Percentiles rank a stretch among this genome's conserved stretches.
These are phyloP conservation scores for Termitomyces sp. DNA, from an alignment of 768 basidiomycete species.

Conservation along the genomic window DNA sequence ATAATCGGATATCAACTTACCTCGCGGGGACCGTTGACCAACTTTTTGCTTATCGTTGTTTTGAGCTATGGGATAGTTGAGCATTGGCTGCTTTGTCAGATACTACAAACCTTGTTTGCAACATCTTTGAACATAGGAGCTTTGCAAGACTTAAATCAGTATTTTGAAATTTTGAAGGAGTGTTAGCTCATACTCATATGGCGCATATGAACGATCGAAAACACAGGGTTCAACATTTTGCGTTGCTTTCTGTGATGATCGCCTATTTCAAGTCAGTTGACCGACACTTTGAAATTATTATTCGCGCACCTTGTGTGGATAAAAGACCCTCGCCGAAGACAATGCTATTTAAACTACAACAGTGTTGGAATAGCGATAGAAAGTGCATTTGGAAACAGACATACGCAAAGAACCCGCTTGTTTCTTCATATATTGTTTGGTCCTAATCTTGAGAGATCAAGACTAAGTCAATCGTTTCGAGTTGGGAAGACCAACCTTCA, in stretches of 20 bases:
- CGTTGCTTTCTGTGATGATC: conserved; percentile 13
- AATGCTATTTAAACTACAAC: neutral
- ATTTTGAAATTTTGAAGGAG: neutral
- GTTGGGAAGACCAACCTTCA: conserved; percentile 3
- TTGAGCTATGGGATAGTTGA: neutral
- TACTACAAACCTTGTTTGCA: conserved; percentile 11
- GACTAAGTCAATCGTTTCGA: neutral
- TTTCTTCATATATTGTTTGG: conserved; percentile 13
- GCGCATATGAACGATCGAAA: conserved; percentile 16
- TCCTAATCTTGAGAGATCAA: conserved; percentile 1
- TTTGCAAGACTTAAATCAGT: neutral
- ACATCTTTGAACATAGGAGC: conserved; percentile 16
- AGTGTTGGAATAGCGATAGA: neutral
- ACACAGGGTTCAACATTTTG: conserved; percentile 17
- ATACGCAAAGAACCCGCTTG: conserved; percentile 9
- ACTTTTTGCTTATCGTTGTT: neutral
- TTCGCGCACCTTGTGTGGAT: conserved; percentile 7
- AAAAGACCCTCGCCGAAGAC: conserved; percentile 11
- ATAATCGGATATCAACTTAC: neutral
- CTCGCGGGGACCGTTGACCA: conserved; percentile 10
- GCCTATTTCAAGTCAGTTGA: neutral
- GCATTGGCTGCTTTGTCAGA: neutral
- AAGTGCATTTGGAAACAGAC: neutral
- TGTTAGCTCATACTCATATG: conserved; percentile 8
- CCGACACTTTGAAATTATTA: neutral